Base-by-base conservation (phyloP, 495 filamentous ascomycete species). In the Talaromyces trachyspermus region DNA sequence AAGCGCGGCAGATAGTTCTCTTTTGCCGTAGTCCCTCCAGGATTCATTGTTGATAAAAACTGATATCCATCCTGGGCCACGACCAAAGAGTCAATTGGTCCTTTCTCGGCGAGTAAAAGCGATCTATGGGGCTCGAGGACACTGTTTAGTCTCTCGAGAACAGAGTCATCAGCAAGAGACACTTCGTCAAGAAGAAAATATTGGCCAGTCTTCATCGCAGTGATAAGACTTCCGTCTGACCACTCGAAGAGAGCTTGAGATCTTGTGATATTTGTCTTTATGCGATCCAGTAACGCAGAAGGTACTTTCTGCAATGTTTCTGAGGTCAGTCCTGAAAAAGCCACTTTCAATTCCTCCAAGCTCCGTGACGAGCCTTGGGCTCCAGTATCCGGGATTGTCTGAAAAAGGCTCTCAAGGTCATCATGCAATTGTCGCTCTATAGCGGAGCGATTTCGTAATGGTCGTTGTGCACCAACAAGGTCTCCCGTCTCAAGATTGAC, bases 21-120 rank as follows among this genome's bases (percentile, higher is more conserved):
- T 84, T 60, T 99, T 99, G 46, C 94, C 94, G 61, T 95, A 97
- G 57, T 99, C 94, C 94, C 94, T 29, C 92, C 94, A 7, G 94
- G 94, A 53, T 99, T 99, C 94, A 99, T 99, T 2, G 94, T 99
- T 12, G 94, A 91, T 38, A 97, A 71, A 58, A 97, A 95, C 59
- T 97, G 91, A 65, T 96, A 99, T 1, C 86, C 89, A 22, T 83
- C 72, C n/a, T 75, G 63, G 17, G 85, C 94, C 29, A 76, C 72
- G 30, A 99, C 71, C 53, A 86, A 80, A 5, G 88, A 85, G 56
- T 92, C 81, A 25, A 82, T 72, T 1, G 85, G 77, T 0, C 92
- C 94, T 62, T 96, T 97, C 62, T 99, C 94, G 2, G 94, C 94
- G 15, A 99, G 77, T 10, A 95, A 72, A 23, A 99, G 79, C 0